Conservation (phyloP, 305 asterid species). For the Fraxinus dipetala region DNA sequence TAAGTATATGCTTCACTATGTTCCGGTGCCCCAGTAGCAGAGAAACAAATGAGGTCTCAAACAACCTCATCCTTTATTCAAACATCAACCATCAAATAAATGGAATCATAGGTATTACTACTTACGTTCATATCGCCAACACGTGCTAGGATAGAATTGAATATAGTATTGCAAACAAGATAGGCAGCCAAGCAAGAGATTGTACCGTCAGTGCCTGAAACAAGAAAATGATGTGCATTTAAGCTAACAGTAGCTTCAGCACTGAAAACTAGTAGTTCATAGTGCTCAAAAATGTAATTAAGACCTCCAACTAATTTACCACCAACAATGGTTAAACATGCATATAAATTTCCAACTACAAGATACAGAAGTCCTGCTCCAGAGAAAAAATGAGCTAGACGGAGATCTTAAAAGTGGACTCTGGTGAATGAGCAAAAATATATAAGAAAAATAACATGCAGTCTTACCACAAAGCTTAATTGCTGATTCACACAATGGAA, state of each 20-base stretch:
- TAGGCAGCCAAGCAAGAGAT: conserved; percentile 87
- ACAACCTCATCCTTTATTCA: not conserved
- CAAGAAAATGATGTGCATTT: conserved; percentile 18
- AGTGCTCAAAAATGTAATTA: not conserved
- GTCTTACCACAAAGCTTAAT: conserved; percentile 84
- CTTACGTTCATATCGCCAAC: conserved; percentile 85
- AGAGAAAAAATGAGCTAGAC: conserved; percentile 4
- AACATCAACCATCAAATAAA: not conserved
- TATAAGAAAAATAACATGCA: not conserved
- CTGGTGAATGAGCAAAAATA: not conserved
- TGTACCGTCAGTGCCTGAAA: conserved; percentile 86
- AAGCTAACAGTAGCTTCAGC: conserved; percentile 25
- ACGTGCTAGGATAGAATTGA: conserved; percentile 55
- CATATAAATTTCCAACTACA: not conserved
- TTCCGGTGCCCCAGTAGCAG: not conserved
- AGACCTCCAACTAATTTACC: not conserved
- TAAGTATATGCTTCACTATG: not conserved
- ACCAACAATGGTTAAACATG: not conserved
- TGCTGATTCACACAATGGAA: conserved; percentile 82
- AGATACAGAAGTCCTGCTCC: not conserved
- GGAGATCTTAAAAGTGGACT: not conserved
- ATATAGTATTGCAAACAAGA: conserved; percentile 71
- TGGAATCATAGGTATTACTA: not conserved
- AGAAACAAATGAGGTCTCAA: not conserved
- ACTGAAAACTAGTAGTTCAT: conserved; percentile 11